These are phyloP conservation scores for Eucalyptus cloeziana DNA, from an alignment of 345 rosid genomes.

Conservation along the genomic window DNA sequence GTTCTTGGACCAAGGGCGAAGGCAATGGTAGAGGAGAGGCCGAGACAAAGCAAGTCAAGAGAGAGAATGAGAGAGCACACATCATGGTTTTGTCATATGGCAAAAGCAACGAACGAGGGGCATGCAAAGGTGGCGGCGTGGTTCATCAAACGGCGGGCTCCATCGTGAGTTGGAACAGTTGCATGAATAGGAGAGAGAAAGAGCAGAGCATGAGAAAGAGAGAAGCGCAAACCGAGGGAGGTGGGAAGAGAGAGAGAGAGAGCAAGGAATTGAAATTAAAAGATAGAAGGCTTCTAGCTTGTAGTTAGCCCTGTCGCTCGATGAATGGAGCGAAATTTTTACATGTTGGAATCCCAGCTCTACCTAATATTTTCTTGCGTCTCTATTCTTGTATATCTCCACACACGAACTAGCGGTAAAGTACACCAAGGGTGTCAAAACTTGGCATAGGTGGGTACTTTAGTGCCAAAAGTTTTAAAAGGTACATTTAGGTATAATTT, in stretches of 20 bases:
- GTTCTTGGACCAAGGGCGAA: too few species aligned
- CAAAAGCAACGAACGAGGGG: fast-evolving
- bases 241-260: too few species aligned
- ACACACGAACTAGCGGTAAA: too few species aligned
- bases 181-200: too few species aligned
- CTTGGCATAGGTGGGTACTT: fast-evolving
- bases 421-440: fast-evolving
- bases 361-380: too few species aligned
- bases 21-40: fast-evolving
- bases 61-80: fast-evolving
- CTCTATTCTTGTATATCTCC: not conserved
- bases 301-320: fast-evolving
- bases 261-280: too few species aligned
- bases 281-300: fast-evolving
- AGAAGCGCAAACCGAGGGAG: too few species aligned
- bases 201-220: too few species aligned
- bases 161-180: fast-evolving
- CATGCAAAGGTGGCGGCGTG: fast-evolving
- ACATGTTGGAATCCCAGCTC: too few species aligned
- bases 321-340: too few species aligned
- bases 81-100: fast-evolving
- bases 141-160: fast-evolving
- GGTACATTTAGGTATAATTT: fast-evolving
- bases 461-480: too few species aligned
- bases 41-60: too few species aligned